These are phyloP conservation scores for Pseudogymnoascus sp. DNA, from an alignment of 2,329 filamentous ascomycete species.

Conservation along the genomic window DNA sequence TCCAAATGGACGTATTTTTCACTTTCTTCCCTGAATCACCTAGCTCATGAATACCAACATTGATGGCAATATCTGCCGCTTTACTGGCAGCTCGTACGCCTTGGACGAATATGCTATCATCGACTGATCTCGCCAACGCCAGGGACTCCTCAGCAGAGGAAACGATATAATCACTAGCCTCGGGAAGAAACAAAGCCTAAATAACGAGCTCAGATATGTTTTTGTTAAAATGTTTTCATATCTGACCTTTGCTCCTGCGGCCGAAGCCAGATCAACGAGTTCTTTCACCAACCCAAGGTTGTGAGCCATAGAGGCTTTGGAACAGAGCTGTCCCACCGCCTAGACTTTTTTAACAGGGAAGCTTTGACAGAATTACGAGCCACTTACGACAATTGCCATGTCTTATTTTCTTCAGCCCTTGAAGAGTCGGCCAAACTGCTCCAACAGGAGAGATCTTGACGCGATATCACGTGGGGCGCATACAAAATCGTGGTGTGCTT, in stretches of 20 bases:
- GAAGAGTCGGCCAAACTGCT: not conserved
- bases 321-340: conserved; percentile 87
- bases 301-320: conserved; percentile 64
- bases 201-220: conserved; percentile 11
- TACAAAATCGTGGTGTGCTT: not conserved
- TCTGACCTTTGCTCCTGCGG: conserved; percentile 66
- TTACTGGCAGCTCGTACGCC: conserved; percentile 64
- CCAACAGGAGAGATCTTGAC: not conserved
- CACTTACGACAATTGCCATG: not conserved
- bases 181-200: conserved; percentile 84
- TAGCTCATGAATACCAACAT: conserved; percentile 81
- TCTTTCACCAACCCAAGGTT: conserved; percentile 72
- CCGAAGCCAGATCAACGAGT: conserved; percentile 63
- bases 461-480: not conserved
- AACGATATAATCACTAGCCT: conserved; percentile 80
- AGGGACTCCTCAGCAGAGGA: conserved; percentile 58
- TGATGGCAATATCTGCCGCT: conserved; percentile 58
- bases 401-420: not conserved
- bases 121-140: conserved; percentile 58
- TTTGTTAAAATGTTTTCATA: not conserved
- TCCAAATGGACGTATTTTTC: conserved; percentile 59
- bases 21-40: conserved; percentile 40
- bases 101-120: conserved; percentile 61
- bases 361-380: not conserved
- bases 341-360: conserved; percentile 29